These are phyloP conservation scores for Linum usitatissimum DNA, from an alignment of 345 rosid species.

Conservation along the genomic window DNA sequence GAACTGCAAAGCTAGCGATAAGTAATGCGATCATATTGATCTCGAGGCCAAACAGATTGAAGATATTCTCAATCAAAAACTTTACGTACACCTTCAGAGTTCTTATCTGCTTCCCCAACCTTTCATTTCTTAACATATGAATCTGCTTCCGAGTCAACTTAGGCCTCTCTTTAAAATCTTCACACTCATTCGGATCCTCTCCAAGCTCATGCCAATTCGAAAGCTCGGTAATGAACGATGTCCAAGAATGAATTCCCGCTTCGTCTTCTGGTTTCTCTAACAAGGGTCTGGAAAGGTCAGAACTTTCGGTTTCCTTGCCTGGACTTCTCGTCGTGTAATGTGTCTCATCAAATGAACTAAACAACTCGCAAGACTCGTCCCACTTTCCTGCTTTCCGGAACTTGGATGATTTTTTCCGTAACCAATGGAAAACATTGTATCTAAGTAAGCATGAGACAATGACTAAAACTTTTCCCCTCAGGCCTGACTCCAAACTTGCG, in stretches of 20 bases:
- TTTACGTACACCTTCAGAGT: constrained; percentile 20
- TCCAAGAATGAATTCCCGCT: constrained; percentile 18
- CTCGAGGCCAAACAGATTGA: constrained; percentile 37
- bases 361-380: constrained; percentile 32
- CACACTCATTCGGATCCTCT: constrained; percentile 8
- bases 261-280: constrained; percentile 13
- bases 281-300: constrained; percentile 8
- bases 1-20: constrained; percentile 38
- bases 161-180: constrained; percentile 22
- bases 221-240: constrained; percentile 10
- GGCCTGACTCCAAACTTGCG: constrained; percentile 30
- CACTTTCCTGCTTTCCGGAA: constrained; percentile 16
- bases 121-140: constrained; percentile 26
- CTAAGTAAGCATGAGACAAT: constrained; percentile 30
- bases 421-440: constrained; percentile 35
- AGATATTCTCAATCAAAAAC: constrained; percentile 33
- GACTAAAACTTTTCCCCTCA: constrained; percentile 34
- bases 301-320: constrained; percentile 8
- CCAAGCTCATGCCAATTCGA: constrained; percentile 7
- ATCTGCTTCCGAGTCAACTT: constrained; percentile 29
- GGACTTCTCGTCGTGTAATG: constrained; percentile 12
- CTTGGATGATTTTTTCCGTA: constrained; percentile 17
- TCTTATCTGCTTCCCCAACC: constrained; percentile 30
- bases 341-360: constrained; percentile 20
- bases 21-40: constrained; percentile 36